Base-by-base conservation (phyloP, 371 early-diverging fungal species). In the Mortierella sp. region DNA sequence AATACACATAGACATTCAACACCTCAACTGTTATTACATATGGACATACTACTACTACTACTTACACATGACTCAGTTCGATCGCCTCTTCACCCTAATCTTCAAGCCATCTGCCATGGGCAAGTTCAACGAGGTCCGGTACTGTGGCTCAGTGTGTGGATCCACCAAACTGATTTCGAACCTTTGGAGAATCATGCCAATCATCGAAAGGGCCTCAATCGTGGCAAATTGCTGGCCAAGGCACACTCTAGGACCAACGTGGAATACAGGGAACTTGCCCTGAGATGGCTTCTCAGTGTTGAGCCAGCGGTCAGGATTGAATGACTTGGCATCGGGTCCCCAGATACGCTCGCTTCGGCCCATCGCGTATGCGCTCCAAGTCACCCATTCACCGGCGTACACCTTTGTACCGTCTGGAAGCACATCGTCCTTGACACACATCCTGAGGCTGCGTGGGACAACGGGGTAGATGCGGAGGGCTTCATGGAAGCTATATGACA, bases 221-320 rank as follows among this genome's bases (percentile, higher is more conserved):
- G 81, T 82, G 0, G 86, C 87, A 23, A 88, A 79, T 34, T 81
- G 64, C 67, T 85, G 83, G 12, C 86, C 78, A 6, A 76, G 66
- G 38, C 87, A 86, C 14, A 80, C 67, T 5, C 87, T 60, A 9
- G 87, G 87, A 0, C 87, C 87, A 1, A 66, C 81, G 48, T 85
- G 79, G 69, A 86, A 82, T 9, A 59, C 46, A 5, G 52, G 67
- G 49, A 59, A 82, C 60, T 84, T 84, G 34, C 56, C 64, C 16
- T 57, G 73, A 0, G 67, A 59, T 2, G 63, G 69, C 46, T 66
- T 79, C 3, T 65, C 64, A 13, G 64, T 67, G 14, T 49, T 39
- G 34, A 67, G 34, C 91, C 91, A 92, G 50, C 92, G 78, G 39
- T 87, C 87, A 7, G 92, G 91, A 13, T 79, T 78, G 62, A 87